phyloP scores from a whole-genome alignment of 2,329 filamentous ascomycete genomes.

The Alternaria burnsii region DNA sequence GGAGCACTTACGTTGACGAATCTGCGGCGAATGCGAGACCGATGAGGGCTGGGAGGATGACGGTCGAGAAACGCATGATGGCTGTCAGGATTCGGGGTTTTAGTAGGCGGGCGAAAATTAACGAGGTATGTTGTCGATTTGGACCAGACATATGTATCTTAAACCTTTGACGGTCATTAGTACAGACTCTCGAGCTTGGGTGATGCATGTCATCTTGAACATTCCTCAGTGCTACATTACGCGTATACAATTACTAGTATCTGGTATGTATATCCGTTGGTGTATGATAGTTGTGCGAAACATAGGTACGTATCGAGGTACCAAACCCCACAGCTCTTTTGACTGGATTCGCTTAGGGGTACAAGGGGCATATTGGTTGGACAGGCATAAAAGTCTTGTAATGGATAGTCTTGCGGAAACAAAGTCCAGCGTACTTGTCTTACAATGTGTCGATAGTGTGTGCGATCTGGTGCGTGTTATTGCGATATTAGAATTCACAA shows the following conservation, averaged over 20 bases:
- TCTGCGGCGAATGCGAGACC: background rate
- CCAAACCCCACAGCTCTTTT: background rate
- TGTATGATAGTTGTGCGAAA: background rate
- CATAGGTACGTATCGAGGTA: background rate
- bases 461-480: no score
- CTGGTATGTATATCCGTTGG: background rate
- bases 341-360: background rate
- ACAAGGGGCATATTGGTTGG: background rate
- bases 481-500: no score
- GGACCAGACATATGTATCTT: background rate
- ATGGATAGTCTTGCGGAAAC: background rate
- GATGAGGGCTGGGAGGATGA: conserved; percentile 12
- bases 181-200: background rate
- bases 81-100: background rate
- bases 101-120: background rate
- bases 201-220: background rate
- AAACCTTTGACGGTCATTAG: background rate
- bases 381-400: background rate
- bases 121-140: rapidly evolving
- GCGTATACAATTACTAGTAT: background rate
- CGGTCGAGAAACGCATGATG: conserved; percentile 20
- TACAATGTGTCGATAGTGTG: background rate
- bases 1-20: background rate
- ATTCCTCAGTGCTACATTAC: rapidly evolving
- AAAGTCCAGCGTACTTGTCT: background rate